These are phyloP conservation scores for Globisporangium perplexum DNA, from an alignment of 352 stramenopile species.

Conservation along the genomic window DNA sequence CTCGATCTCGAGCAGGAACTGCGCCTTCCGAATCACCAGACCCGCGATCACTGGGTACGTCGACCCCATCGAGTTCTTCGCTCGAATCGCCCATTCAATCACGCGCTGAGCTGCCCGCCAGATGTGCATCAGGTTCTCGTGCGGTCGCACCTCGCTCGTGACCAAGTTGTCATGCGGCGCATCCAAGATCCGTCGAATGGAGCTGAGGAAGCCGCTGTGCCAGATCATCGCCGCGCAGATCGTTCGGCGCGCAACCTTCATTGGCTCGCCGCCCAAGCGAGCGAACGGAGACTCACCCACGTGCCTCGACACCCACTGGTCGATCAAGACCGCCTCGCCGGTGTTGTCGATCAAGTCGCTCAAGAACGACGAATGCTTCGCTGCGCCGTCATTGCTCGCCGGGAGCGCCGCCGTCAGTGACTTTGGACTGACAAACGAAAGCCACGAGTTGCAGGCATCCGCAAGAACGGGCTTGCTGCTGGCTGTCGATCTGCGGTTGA, in stretches of 20 bases:
- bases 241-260: slow-evolving; percentile 82
- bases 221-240: slow-evolving; percentile 87
- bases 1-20: slow-evolving; percentile 81
- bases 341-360: slow-evolving; percentile 64
- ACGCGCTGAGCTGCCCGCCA: slow-evolving; percentile 84
- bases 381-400: slow-evolving; percentile 11
- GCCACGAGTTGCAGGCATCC: slow-evolving; percentile 45
- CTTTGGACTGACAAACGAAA: slow-evolving; percentile 58
- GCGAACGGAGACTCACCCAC: slow-evolving; percentile 82
- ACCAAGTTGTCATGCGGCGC: slow-evolving; percentile 26
- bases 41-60: slow-evolving; percentile 77
- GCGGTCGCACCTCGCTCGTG: slow-evolving; percentile 68
- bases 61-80: slow-evolving; percentile 85
- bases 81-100: slow-evolving; percentile 85
- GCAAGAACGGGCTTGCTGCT: slow-evolving; percentile 31
- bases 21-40: slow-evolving; percentile 76
- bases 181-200: slow-evolving; percentile 52
- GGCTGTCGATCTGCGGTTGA: slow-evolving; percentile 14
- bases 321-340: slow-evolving; percentile 47
- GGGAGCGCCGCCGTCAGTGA: slow-evolving; percentile 27
- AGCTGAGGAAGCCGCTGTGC: slow-evolving; percentile 72
- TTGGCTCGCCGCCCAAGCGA: slow-evolving; percentile 69
- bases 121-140: slow-evolving; percentile 90
- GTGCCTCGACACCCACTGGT: slow-evolving; percentile 78
- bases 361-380: slow-evolving; percentile 34